phyloP scores from a whole-genome alignment of 1,284 basidiomycete species.

The Bjerkandera adusta region DNA sequence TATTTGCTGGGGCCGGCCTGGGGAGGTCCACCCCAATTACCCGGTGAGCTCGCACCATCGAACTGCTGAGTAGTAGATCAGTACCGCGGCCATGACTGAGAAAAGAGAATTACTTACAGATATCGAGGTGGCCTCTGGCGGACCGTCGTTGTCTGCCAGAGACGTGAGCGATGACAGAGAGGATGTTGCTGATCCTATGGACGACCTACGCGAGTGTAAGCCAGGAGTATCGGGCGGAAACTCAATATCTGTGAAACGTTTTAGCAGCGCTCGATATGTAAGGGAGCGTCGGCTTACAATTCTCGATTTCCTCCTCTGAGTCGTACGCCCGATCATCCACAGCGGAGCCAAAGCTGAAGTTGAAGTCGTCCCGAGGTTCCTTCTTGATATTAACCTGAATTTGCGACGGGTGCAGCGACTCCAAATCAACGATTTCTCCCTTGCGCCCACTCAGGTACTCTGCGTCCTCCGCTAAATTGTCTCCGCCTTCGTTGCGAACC shows the following conservation, averaged over 20 bases:
- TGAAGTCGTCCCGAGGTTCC: constrained; percentile 2
- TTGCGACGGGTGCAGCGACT: neutral
- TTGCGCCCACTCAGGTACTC: neutral
- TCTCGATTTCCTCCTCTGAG: constrained; percentile 4
- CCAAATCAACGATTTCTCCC: constrained; percentile 3
- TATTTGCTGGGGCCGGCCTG: neutral
- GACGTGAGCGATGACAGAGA: constrained; percentile 5
- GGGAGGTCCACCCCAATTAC: neutral
- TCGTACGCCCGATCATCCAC: constrained; percentile 1
- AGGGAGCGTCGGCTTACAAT: neutral
- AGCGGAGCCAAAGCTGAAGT: neutral
- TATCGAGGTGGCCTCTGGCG: neutral
- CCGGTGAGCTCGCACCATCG: neutral
- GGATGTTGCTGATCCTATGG: neutral
- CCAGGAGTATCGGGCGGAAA: neutral
- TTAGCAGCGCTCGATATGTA: neutral
- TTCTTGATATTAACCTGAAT: neutral
- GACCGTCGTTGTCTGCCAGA: constrained; percentile 1
- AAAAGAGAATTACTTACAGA: neutral
- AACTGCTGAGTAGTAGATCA: neutral
- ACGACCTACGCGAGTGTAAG: neutral
- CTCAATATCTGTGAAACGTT: neutral
- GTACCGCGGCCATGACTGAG: neutral
- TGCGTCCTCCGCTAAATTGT: neutral
- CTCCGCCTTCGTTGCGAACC: constrained; percentile 4